Conservation (phyloP, 208 protist species). For the Acanthamoeba triangularis region DNA sequence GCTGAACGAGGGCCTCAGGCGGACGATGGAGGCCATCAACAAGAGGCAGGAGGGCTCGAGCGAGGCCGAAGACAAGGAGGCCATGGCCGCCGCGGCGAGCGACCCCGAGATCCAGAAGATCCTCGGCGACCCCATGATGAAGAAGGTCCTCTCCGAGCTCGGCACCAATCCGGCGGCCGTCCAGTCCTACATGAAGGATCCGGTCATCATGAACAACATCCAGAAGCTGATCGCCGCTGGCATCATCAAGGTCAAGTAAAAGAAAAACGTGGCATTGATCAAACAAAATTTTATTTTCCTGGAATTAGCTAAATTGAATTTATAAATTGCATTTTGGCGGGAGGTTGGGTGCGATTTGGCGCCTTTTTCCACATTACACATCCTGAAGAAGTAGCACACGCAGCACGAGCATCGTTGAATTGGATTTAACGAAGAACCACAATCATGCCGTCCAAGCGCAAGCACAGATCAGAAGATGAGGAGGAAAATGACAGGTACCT, state of each 20-base stretch:
- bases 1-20: conserved; percentile 81
- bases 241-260: conserved; percentile 92
- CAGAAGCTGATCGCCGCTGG: conserved; percentile 97
- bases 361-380: background rate
- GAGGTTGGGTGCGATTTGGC: background rate
- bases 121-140: conserved; percentile 79
- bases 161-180: conserved; percentile 27
- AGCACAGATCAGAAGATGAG: conserved; percentile 23
- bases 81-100: conserved; percentile 94
- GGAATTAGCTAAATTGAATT: background rate
- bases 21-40: conserved; percentile 90
- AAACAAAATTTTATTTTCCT: background rate
- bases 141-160: conserved; percentile 72
- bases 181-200: conserved; percentile 92
- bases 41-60: conserved; percentile 83
- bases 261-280: background rate
- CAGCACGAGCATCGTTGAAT: background rate
- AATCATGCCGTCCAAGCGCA: conserved; percentile 19
- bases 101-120: conserved; percentile 96
- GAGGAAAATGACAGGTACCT: background rate
- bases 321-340: background rate
- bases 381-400: background rate
- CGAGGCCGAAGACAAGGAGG: conserved; percentile 92
- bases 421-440: background rate
- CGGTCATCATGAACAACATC: conserved; percentile 95